Base-by-base conservation (phyloP, 805 yeast genomes). In the Wickerhamiella sorbophila region DNA sequence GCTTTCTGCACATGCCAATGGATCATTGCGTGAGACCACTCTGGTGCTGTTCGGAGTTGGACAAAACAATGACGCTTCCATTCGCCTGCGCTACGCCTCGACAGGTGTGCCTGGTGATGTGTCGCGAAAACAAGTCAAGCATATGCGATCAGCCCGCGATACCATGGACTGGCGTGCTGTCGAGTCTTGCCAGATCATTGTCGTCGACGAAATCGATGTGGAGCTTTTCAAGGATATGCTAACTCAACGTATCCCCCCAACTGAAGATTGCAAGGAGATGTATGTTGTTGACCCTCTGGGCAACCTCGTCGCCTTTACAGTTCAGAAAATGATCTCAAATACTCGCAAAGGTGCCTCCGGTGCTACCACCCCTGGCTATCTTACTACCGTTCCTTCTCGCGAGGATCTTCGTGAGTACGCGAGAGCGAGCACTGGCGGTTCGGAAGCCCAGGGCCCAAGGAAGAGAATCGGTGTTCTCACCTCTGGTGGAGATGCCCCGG, bases 401-500 rank as follows among this genome's bases (percentile, higher is more conserved):
- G 29, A 8, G 6, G 12, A 24, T 24, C 29, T 24, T 24, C 12
- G 10, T 24, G 29, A 24, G 6, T 12, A 24, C 29, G 29, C 29
- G 12, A 12, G 10, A 8, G 10, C 29, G 12, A 24, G 42, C 18
- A 43, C 36, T 10, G 33, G 42, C 15, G 21, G 31, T n/a, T 17
- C 22, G 20, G 39, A 18, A 22, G 37, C 47, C 12, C 42, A 24
- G 36, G 44, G 37, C 20, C 52, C 47, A 19, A 48, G 51, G 31
- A 56, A 75, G 61, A 74, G 76, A 51, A 83, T 91, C 49, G 98
- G 94, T 4, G 91, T 91, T 39, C 86, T 91, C 88, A 91, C 97
- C 4, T 84, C 95, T 1, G 98, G 98, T 53, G 98, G 99, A 63
- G 99, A 91, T 59, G 82, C 97, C 41, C 98, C 93, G 24, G 99